These are phyloP conservation scores for Crucihimalaya himalaica DNA, from an alignment of 345 rosid genomes.

Conservation along the genomic window DNA sequence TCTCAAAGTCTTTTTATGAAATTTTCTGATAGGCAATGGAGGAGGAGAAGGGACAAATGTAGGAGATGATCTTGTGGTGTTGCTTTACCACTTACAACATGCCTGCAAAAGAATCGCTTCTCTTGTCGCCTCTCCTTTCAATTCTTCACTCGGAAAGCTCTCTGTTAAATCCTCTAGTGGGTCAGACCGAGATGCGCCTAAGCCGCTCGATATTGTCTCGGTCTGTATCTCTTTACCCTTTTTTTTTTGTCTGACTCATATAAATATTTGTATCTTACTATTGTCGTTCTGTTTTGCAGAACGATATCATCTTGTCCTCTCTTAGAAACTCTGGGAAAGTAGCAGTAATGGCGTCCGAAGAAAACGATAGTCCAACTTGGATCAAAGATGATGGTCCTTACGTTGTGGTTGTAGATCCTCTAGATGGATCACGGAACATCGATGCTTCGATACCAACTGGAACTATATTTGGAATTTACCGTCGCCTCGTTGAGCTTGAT, in stretches of 20 bases:
- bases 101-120: conserved; percentile 92
- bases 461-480: conserved; percentile 81
- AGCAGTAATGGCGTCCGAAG: conserved; percentile 94
- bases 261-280: conserved; percentile 8
- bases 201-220: conserved; percentile 81
- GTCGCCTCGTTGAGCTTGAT: conserved; percentile 73
- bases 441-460: conserved; percentile 95
- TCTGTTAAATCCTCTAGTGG: conserved; percentile 41
- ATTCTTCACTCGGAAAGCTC: conserved; percentile 62
- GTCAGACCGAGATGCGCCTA: conserved; percentile 74
- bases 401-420: conserved; percentile 89
- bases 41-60: conserved; percentile 59
- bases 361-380: conserved; percentile 78
- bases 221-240: conserved; percentile 41
- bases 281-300: conserved; percentile 46
- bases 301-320: conserved; percentile 74
- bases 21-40: conserved; percentile 47
- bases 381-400: conserved; percentile 67
- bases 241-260: conserved; percentile 7
- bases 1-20: background rate
- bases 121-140: conserved; percentile 87
- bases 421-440: conserved; percentile 90
- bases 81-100: conserved; percentile 77
- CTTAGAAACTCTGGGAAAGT: conserved; percentile 83
- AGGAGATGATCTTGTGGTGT: conserved; percentile 70